These are phyloP conservation scores for Cymodocea nodosa DNA, from an alignment of 116 monocot species.

Conservation along the genomic window DNA sequence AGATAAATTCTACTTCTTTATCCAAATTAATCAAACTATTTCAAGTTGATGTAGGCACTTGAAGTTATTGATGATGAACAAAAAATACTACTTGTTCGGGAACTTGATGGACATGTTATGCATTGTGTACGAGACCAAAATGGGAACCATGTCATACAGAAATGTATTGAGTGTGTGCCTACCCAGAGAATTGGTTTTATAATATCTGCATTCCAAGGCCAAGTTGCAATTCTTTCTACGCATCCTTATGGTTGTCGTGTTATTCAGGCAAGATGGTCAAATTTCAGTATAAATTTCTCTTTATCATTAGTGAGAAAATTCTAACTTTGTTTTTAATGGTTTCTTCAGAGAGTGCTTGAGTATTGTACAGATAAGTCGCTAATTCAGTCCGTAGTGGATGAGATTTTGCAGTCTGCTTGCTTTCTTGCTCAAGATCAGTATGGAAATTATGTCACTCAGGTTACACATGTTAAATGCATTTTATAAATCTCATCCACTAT, in stretches of 20 bases:
- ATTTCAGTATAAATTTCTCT: neutral
- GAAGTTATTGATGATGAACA: constrained; percentile 90
- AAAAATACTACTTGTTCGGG: constrained; percentile 66
- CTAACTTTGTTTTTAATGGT: neutral
- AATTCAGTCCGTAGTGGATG: constrained; percentile 69
- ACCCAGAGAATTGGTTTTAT: constrained; percentile 75
- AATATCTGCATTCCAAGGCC: constrained; percentile 70
- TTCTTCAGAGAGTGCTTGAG: constrained; percentile 72
- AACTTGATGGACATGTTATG: constrained; percentile 90
- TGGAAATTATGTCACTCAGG: constrained; percentile 98
- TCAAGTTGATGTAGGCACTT: constrained; percentile 47
- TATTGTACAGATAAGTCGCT: constrained; percentile 65
- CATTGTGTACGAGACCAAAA: constrained; percentile 89
- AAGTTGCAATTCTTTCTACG: constrained; percentile 68
- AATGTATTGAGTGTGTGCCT: constrained; percentile 94
- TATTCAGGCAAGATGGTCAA: constrained; percentile 58
- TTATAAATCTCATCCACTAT: neutral
- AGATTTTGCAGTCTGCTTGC: constrained; percentile 82
- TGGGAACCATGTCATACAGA: constrained; percentile 99
- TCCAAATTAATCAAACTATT: neutral
- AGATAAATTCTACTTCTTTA: no score
- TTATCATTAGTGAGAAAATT: neutral
- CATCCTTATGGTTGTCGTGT: constrained; percentile 97
- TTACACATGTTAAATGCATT: constrained; percentile 9
- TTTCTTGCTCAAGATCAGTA: constrained; percentile 86